Base-by-base conservation (phyloP, 164 flowering plant genomes). In the Amborella trichopoda region DNA sequence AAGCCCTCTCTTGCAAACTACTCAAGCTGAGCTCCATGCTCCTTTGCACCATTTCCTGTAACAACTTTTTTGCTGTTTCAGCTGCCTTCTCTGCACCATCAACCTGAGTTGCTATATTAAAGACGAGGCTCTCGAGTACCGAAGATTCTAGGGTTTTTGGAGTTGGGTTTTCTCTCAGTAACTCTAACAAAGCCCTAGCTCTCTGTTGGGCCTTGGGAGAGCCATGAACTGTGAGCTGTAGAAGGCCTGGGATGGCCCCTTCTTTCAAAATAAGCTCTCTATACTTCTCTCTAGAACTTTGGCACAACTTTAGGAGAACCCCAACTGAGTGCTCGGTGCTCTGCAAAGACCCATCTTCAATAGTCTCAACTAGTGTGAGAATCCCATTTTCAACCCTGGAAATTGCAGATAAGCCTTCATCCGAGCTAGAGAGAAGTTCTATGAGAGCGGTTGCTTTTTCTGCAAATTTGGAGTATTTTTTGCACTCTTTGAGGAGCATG, bases 171-270 rank as follows among this genome's bases (percentile, higher is more conserved):
- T 79, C 78, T 49, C 94, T 70, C 19, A 84, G 81, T 53, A 84
- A 59, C 50, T 79, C 84, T 46, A 84, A 43, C 26, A 84, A 87
- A 10, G 60, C 63, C 19, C 71, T 69, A 16, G 90, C 84, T 55
- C 73, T 59, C 44, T 75, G 75, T 51, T 69, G 86, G 28, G 82
- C 80, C 60, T 56, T 61, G 6, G 67, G 56, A 2, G 86, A 78
- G 45, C 94, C 94, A 40, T 84, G 78, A 5, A 66, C 94, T 2
- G 94, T 81, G 22, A 84, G 58, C 36, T 71, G 66, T 23, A 84
- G 54, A 30, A 84, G 84, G 17, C 94, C 94, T 17, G 94, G 94
- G 52, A 84, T 77, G 20, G 84, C 82, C 28, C 90, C 90, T 70
- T 81, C 94, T 14, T 67, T 72, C 3, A 84, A 80, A 38, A 81